A percentile compares a stretch with the other conserved stretches of the same genome.
Evolutionary conservation across 1,284 basidiomycete genomes (phyloP).

Genomic region (Sporisorium scitamineum): DNA sequence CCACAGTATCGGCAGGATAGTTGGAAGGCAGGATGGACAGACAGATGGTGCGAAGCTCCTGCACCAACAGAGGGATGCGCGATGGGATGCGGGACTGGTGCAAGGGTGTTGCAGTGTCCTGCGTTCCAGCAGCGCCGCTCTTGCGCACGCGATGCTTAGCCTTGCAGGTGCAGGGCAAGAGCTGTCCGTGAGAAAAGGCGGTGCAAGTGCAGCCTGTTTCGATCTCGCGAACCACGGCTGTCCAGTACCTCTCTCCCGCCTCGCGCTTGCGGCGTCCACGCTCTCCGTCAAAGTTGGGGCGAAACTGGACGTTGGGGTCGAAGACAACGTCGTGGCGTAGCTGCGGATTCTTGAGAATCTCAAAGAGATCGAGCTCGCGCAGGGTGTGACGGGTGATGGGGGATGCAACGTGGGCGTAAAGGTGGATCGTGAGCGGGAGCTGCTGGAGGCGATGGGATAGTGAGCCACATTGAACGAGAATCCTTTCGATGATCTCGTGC

Average conservation of each 20-base stretch:
- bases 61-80: constrained; percentile 79
- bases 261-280: constrained; percentile 79
- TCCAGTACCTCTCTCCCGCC: constrained; percentile 85
- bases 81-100: constrained; percentile 72
- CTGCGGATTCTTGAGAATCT: constrained; percentile 88
- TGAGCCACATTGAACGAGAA: constrained; percentile 25
- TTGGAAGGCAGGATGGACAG: constrained; percentile 78
- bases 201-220: constrained; percentile 85
- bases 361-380: constrained; percentile 84
- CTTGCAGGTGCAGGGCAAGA: constrained; percentile 67
- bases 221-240: constrained; percentile 81
- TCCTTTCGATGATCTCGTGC: constrained; percentile 16
- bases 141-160: constrained; percentile 19
- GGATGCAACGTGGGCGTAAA: constrained; percentile 76
- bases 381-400: constrained; percentile 85
- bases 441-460: constrained; percentile 13
- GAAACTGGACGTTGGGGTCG: constrained; percentile 71
- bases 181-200: constrained; percentile 73
- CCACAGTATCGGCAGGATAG: constrained; percentile 73
- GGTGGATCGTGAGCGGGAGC: constrained; percentile 34
- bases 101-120: neutral
- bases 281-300: constrained; percentile 70
- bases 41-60: constrained; percentile 84
- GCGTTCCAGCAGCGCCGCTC: neutral
- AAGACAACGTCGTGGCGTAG: constrained; percentile 93